A percentile compares a stretch with the other conserved stretches of the same genome.
Evolutionary conservation across 345 rosid genomes (phyloP).

Genomic region (Excoecaria agallocha): DNA sequence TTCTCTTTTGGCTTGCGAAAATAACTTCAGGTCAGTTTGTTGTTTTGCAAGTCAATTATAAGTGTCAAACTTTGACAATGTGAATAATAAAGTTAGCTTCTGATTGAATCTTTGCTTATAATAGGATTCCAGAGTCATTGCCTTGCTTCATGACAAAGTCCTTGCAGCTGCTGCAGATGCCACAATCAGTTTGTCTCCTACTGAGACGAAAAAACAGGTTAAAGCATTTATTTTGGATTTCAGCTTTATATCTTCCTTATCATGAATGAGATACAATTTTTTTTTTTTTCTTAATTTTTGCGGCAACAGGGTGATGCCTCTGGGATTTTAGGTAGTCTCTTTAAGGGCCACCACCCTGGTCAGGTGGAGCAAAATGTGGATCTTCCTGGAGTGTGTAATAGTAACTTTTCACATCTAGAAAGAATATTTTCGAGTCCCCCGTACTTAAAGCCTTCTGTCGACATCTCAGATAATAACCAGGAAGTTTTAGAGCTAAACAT

Average conservation of each 20-base stretch:
- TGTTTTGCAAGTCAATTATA: neutral
- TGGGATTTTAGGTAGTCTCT: slow-evolving; percentile 47
- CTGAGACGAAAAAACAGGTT: slow-evolving; percentile 52
- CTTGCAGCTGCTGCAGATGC: slow-evolving; percentile 75
- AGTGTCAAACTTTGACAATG: neutral
- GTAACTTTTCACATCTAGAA: slow-evolving; percentile 46
- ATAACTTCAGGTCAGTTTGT: slow-evolving; percentile 27
- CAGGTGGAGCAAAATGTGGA: slow-evolving; percentile 41
- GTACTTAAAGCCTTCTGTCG: slow-evolving; percentile 50
- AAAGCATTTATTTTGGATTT: slow-evolving; percentile 7
- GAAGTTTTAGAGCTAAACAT: slow-evolving; percentile 54
- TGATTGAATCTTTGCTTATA: slow-evolving; percentile 17
- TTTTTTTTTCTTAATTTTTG: slow-evolving; percentile 24
- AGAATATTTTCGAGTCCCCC: slow-evolving; percentile 66
- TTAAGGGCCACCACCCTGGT: slow-evolving; percentile 56
- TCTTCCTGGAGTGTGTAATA: slow-evolving; percentile 35
- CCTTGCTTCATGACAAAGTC: slow-evolving; percentile 73
- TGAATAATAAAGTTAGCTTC: neutral
- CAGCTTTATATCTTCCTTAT: slow-evolving; percentile 1
- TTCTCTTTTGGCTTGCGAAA: slow-evolving; percentile 21
- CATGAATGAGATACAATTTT: slow-evolving; percentile 13
- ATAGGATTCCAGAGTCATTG: slow-evolving; percentile 71
- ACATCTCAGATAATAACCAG: slow-evolving; percentile 32
- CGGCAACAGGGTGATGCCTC: slow-evolving; percentile 49
- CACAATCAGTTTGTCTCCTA: slow-evolving; percentile 42